phyloP scores from a whole-genome alignment of 2,329 filamentous ascomycete species.

The Colletotrichum tanaceti region DNA sequence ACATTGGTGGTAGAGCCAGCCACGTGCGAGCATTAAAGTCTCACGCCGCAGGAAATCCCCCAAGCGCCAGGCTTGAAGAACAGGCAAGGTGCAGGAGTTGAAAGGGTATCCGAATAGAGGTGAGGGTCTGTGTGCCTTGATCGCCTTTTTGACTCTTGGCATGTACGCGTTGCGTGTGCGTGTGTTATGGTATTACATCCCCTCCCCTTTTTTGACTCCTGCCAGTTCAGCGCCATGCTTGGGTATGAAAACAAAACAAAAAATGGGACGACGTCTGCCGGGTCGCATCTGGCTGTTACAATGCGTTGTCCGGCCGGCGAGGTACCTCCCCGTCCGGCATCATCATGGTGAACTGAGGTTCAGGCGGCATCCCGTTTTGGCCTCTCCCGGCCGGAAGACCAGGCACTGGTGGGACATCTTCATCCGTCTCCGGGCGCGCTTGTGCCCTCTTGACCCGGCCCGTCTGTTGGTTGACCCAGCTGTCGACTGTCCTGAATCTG shows the following conservation, averaged over 20 bases:
- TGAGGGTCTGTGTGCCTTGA: slow-evolving; percentile 10
- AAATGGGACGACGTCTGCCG: slow-evolving; percentile 29
- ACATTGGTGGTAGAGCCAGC: slow-evolving; percentile 11
- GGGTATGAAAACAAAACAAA: slow-evolving; percentile 37
- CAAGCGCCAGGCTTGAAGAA: slow-evolving; percentile 41
- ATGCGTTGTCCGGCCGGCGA: slow-evolving; percentile 52
- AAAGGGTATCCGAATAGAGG: slow-evolving; percentile 15
- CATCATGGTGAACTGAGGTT: slow-evolving; percentile 63
- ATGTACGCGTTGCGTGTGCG: slow-evolving; percentile 9
- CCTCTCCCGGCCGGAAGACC: slow-evolving; percentile 49
- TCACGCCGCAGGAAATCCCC: slow-evolving; percentile 16
- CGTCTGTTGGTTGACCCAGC: slow-evolving; percentile 75
- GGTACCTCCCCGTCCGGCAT: slow-evolving; percentile 62
- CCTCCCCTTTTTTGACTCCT: slow-evolving; percentile 14
- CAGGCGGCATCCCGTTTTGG: slow-evolving; percentile 53
- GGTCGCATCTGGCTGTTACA: slow-evolving; percentile 21
- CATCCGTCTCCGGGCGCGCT: slow-evolving; percentile 50
- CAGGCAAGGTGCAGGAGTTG: slow-evolving; percentile 26
- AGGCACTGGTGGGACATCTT: slow-evolving; percentile 55
- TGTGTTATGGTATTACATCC: slow-evolving; percentile 33
- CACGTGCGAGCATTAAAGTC: not conserved
- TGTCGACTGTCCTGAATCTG: slow-evolving; percentile 68
- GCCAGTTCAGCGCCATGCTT: slow-evolving; percentile 27
- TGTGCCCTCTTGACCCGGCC: slow-evolving; percentile 63
- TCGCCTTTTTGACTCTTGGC: slow-evolving; percentile 9